Evolutionary conservation across 495 filamentous ascomycete genomes (phyloP).

Genomic region (Chaetomidium leptoderma): DNA sequence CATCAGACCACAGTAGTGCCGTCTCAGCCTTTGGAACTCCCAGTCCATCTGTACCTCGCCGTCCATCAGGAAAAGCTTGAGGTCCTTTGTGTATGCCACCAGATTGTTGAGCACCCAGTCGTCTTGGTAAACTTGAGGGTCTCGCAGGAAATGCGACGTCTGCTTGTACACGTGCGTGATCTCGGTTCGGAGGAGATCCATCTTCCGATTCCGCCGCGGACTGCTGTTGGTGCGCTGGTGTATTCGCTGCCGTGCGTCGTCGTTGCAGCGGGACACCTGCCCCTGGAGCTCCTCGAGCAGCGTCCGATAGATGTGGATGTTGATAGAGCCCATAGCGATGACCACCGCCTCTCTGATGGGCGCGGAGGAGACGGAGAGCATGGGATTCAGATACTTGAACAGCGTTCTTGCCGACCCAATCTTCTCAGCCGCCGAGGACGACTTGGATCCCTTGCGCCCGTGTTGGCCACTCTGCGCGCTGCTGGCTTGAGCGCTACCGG

Average conservation of each 20-base stretch:
- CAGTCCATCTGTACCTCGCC: conserved; percentile 92
- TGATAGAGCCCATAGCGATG: conserved; percentile 85
- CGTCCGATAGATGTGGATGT: conserved; percentile 90
- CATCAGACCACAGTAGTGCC: conserved; percentile 89
- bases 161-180: conserved; percentile 94
- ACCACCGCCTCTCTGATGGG: conserved; percentile 89
- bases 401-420: conserved; percentile 82
- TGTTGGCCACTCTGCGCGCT: conserved; percentile 66
- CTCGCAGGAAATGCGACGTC: conserved; percentile 83
- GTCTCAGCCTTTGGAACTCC: conserved; percentile 87
- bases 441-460: conserved; percentile 76
- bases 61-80: conserved; percentile 91
- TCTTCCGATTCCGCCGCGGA: conserved; percentile 68
- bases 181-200: conserved; percentile 83
- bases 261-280: conserved; percentile 72
- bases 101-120: conserved; percentile 92
- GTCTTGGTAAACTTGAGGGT: conserved; percentile 74
- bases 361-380: conserved; percentile 69
- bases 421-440: conserved; percentile 67
- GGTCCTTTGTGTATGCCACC: conserved; percentile 81
- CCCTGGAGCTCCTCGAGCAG: conserved; percentile 85
- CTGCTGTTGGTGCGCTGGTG: conserved; percentile 76
- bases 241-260: conserved; percentile 82
- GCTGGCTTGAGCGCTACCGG: conserved; percentile 61
- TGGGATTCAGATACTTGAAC: conserved; percentile 84